These are phyloP conservation scores for Straminergon stramineum DNA, from an alignment of 225 moss, liverwort and hornwort genomes.

Conservation along the genomic window DNA sequence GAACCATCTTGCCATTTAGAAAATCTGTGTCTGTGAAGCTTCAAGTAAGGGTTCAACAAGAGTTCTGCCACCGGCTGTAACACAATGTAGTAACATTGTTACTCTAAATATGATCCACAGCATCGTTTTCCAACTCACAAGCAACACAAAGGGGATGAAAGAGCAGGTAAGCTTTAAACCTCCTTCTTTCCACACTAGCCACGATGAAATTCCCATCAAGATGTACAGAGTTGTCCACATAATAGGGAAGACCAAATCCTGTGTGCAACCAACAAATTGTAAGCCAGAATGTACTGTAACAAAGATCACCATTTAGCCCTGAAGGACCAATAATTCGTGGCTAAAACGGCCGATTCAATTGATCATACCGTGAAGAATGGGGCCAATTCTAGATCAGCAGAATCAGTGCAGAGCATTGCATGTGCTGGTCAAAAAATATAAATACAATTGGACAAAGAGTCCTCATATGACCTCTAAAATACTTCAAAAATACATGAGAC, in stretches of 20 bases:
- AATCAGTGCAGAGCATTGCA: neutral
- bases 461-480: neutral
- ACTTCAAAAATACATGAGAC: neutral
- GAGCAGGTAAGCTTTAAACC: slow-evolving; percentile 19
- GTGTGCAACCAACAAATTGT: neutral
- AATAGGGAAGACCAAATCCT: slow-evolving; percentile 67
- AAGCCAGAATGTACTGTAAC: neutral
- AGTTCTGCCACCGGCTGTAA: neutral
- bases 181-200: slow-evolving; percentile 75
- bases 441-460: neutral
- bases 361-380: neutral
- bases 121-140: neutral
- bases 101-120: neutral
- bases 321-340: neutral
- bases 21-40: neutral
- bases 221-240: slow-evolving; percentile 77
- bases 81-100: neutral
- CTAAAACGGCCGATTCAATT: neutral
- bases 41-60: neutral
- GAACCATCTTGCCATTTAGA: neutral
- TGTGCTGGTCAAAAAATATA: neutral
- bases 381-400: neutral
- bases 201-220: slow-evolving; percentile 75
- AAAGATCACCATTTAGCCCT: neutral
- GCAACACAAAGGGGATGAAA: neutral